Base-by-base conservation (phyloP, 768 basidiomycete species). In the Boletus sp. region DNA sequence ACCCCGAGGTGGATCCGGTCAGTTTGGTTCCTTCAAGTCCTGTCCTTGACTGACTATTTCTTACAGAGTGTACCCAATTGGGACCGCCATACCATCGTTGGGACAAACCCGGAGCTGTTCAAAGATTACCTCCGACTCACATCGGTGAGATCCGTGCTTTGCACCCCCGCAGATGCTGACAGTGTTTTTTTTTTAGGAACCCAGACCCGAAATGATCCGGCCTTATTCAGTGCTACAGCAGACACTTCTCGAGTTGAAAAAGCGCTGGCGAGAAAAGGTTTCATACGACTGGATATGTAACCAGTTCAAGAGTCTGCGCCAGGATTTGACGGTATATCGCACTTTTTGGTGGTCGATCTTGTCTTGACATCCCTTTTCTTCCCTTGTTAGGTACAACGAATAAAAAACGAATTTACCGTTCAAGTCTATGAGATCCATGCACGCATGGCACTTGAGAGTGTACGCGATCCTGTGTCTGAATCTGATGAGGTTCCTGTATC, bases 341-440 rank as follows among this genome's bases (percentile, higher is more conserved):
- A 3, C 19, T 2, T 50, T 51, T 40, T 1, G 7, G 40, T 14
- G 8, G 13, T 37, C 13, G 23, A 5, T 37, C 23, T 30, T 19
- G 34, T 52, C 46, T 48, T 60, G 55, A 54, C 51, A 32, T 51
- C 25, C 38, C 38, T 55, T 49, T 44, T 42, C 53, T 48, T 61
- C 27, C 43, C 37, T 51, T 34, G 41, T 23, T 42, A 98, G 96
- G 96, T 99, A 23, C 97, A 99, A 75, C 87, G 97, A 32, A 97
- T 99, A 62, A 98, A 97, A 76, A 98, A 97, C 62, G 92, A 96
- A 51, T 97, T 99, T 65, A 98, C 97, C 7, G 93, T 96, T 27
- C 82, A 88, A 70, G 97, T 97, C 11, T 99, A 99, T 67, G 97
- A 99, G 70, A 97, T 96, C 37, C 97, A 99, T 74, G 97, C 93